Percentiles rank a stretch among this genome's conserved stretches.
Conservation (phyloP, 768 basidiomycete genomes). For the Collybia mongolica region DNA sequence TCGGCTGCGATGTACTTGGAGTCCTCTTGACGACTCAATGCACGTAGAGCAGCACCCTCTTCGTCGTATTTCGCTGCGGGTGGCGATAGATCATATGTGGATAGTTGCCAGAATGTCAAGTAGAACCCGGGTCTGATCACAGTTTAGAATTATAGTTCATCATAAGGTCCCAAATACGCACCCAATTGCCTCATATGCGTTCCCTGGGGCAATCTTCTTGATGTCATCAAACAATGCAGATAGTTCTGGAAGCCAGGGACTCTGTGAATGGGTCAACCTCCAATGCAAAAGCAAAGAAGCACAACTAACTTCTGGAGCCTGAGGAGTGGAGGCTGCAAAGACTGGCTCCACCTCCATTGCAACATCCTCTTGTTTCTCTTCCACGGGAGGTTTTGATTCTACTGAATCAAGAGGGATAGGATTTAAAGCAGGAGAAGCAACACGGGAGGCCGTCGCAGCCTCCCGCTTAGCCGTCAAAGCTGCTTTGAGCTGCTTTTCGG, state of each 20-base stretch:
- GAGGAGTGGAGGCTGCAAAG: slow-evolving; percentile 18
- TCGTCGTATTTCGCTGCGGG: slow-evolving; percentile 79
- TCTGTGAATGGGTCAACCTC: slow-evolving; percentile 34
- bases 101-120: slow-evolving; percentile 95
- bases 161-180: slow-evolving; percentile 32
- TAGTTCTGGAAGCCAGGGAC: slow-evolving; percentile 80
- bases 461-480: slow-evolving; percentile 77
- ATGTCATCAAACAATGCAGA: slow-evolving; percentile 73
- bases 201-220: slow-evolving; percentile 66
- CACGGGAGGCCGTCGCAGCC: slow-evolving; percentile 55
- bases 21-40: slow-evolving; percentile 70
- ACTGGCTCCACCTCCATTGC: slow-evolving; percentile 53
- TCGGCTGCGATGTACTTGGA: slow-evolving; percentile 62
- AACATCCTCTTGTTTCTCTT: slow-evolving; percentile 38
- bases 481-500: slow-evolving; percentile 80
- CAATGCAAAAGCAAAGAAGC: neutral
- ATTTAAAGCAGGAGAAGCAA: slow-evolving; percentile 58
- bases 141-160: slow-evolving; percentile 7
- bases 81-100: slow-evolving; percentile 84
- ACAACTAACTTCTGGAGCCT: slow-evolving; percentile 37
- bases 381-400: slow-evolving; percentile 24
- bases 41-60: slow-evolving; percentile 60
- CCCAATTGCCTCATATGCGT: slow-evolving; percentile 68
- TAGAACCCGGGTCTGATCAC: slow-evolving; percentile 82
- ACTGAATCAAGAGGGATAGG: slow-evolving; percentile 21